phyloP scores from a whole-genome alignment of 768 basidiomycete species.

The Calocera cornea region DNA sequence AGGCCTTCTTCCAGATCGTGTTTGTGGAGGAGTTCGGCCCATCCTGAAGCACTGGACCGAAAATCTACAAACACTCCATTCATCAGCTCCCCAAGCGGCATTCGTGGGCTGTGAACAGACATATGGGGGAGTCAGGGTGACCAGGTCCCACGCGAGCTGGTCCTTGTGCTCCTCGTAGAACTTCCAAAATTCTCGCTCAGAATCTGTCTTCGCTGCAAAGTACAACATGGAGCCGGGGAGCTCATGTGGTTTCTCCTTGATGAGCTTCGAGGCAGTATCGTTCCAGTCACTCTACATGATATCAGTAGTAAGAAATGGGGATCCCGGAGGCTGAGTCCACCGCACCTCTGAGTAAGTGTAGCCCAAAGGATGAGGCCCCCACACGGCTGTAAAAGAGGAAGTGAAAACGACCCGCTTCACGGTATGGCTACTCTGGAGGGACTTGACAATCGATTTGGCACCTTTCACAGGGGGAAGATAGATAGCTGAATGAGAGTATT shows the following conservation, averaged over 20 bases:
- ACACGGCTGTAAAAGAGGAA: slow-evolving; percentile 7
- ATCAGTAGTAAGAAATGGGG: background rate
- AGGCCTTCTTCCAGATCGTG: slow-evolving; percentile 24
- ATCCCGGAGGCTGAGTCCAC: slow-evolving; percentile 17
- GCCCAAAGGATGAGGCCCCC: slow-evolving; percentile 9
- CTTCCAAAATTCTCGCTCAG: slow-evolving; percentile 23
- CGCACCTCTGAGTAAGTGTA: slow-evolving; percentile 17
- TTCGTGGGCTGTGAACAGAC: slow-evolving; percentile 6
- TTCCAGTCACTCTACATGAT: slow-evolving; percentile 25
- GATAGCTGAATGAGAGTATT: too few species aligned
- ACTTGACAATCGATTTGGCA: background rate
- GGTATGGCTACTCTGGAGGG: background rate
- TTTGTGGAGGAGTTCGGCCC: slow-evolving; percentile 18
- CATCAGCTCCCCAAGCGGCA: too few species aligned
- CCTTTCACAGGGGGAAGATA: too few species aligned
- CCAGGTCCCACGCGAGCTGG: slow-evolving; percentile 16
- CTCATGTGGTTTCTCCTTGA: slow-evolving; percentile 21
- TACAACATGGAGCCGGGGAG: slow-evolving; percentile 16
- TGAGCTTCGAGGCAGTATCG: slow-evolving; percentile 15
- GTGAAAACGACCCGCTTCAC: slow-evolving; percentile 20
- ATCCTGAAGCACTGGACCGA: slow-evolving; percentile 29
- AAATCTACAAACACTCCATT: too few species aligned
- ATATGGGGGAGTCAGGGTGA: slow-evolving; percentile 19
- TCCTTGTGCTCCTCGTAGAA: slow-evolving; percentile 17
- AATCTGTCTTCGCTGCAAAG: slow-evolving; percentile 22